Evolutionary conservation across 148 eudicot genomes (phyloP).

Genomic region (Chenopodium formosanum): DNA sequence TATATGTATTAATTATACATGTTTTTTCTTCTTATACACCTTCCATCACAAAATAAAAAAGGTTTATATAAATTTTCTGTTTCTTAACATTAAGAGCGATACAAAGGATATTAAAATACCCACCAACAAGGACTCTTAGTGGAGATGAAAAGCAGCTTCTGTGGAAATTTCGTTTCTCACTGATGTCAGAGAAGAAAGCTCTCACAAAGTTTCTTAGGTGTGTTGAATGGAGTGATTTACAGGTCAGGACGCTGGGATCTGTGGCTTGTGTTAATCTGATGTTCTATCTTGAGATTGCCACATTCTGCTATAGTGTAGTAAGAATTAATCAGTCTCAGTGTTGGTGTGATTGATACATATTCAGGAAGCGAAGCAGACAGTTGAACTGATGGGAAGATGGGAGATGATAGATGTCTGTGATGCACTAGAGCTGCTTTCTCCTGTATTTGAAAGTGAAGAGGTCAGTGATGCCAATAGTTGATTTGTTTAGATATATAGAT

Average conservation of each 20-base stretch:
- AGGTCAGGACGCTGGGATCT: conserved; percentile 39
- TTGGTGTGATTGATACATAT: conserved; percentile 24
- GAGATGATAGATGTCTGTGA: conserved; percentile 91
- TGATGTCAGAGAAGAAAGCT: conserved; percentile 93
- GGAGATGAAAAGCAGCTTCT: conserved; percentile 95
- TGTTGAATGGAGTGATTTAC: conserved; percentile 99
- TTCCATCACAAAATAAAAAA: too few species aligned
- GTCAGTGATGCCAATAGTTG: conserved; percentile 39
- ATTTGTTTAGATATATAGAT: not conserved
- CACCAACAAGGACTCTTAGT: conserved; percentile 89
- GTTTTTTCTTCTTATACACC: not conserved
- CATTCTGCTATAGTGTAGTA: conserved; percentile 1
- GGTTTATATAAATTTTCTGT: conserved; percentile 15
- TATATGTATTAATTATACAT: not conserved
- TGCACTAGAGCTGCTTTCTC: conserved; percentile 92
- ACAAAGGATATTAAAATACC: conserved; percentile 82
- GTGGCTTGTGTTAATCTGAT: conserved; percentile 10
- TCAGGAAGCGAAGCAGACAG: conserved; percentile 98
- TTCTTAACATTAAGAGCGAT: conserved; percentile 57
- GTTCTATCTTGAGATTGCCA: conserved; percentile 1
- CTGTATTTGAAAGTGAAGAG: conserved; percentile 99
- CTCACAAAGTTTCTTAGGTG: conserved; percentile 93
- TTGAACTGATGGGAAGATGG: conserved; percentile 89
- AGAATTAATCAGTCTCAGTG: conserved; percentile 3
- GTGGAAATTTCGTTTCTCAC: conserved; percentile 98